Conservation (phyloP, 2,329 filamentous ascomycete genomes). For the Cephalotrichum gorgonifer region DNA sequence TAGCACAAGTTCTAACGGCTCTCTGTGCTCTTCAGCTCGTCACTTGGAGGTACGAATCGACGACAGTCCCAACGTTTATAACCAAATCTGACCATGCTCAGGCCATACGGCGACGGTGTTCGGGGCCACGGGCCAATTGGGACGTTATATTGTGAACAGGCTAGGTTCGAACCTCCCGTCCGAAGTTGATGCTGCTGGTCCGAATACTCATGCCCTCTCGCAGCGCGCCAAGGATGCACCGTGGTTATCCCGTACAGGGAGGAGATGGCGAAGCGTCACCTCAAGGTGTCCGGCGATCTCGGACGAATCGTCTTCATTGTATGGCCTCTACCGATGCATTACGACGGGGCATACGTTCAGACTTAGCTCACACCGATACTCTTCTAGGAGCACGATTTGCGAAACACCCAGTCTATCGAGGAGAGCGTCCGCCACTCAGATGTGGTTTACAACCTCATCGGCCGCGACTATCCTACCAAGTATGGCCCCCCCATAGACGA, state of each 20-base stretch:
- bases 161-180: constrained; percentile 45
- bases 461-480: constrained; percentile 94
- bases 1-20: constrained; percentile 16
- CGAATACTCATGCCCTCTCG: constrained; percentile 8
- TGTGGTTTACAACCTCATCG: constrained; percentile 92
- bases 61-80: constrained; percentile 7
- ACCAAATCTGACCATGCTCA: constrained; percentile 25
- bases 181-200: background rate
- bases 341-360: background rate
- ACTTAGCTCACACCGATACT: constrained; percentile 1
- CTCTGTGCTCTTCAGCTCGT: constrained; percentile 52
- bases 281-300: constrained; percentile 92
- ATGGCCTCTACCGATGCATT: constrained; percentile 17
- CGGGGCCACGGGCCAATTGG: constrained; percentile 90
- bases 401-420: constrained; percentile 91
- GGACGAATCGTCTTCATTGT: constrained; percentile 82
- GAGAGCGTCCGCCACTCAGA: constrained; percentile 95
- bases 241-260: constrained; percentile 91
- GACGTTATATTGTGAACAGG: constrained; percentile 94
- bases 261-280: constrained; percentile 94
- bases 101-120: constrained; percentile 97
- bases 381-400: constrained; percentile 77
- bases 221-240: constrained; percentile 86
- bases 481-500: constrained; percentile 28
- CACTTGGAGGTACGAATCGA: constrained; percentile 62